phyloP scores from a whole-genome alignment of 345 rosid genomes.

The Arabis alpina region DNA sequence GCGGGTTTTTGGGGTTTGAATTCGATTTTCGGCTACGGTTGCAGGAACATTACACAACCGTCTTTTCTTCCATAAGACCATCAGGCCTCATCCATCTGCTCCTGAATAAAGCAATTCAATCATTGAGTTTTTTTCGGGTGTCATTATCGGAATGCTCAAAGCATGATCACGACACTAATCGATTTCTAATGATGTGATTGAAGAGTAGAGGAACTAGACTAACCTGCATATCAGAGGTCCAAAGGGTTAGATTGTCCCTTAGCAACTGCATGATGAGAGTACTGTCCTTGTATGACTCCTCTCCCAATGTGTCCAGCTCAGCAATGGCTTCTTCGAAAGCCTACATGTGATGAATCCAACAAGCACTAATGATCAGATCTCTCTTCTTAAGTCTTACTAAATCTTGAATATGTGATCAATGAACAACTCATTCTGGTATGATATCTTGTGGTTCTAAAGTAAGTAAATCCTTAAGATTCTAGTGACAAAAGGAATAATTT shows the following conservation, averaged over 20 bases:
- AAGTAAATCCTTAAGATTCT: conserved; percentile 19
- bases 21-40: conserved; percentile 16
- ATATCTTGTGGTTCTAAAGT: conserved; percentile 5
- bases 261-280: conserved; percentile 70
- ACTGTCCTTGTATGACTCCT: conserved; percentile 70
- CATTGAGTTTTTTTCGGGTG: conserved; percentile 14
- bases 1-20: conserved; percentile 8
- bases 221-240: conserved; percentile 76
- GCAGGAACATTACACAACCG: conserved; percentile 24
- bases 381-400: neutral
- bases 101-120: conserved; percentile 44
- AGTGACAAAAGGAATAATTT: conserved; percentile 38
- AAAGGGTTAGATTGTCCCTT: conserved; percentile 64
- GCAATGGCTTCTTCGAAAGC: conserved; percentile 79
- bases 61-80: conserved; percentile 28
- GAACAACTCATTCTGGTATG: conserved; percentile 2
- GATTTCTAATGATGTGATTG: neutral
- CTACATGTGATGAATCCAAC: conserved; percentile 36
- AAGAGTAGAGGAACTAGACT: conserved; percentile 1
- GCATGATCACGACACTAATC: neutral
- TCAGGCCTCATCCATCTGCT: conserved; percentile 59
- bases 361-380: conserved; percentile 1
- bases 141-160: neutral
- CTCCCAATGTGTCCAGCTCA: conserved; percentile 68
- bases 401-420: neutral